Conservation (phyloP, 495 filamentous ascomycete genomes). For the Penicillium arizonense region DNA sequence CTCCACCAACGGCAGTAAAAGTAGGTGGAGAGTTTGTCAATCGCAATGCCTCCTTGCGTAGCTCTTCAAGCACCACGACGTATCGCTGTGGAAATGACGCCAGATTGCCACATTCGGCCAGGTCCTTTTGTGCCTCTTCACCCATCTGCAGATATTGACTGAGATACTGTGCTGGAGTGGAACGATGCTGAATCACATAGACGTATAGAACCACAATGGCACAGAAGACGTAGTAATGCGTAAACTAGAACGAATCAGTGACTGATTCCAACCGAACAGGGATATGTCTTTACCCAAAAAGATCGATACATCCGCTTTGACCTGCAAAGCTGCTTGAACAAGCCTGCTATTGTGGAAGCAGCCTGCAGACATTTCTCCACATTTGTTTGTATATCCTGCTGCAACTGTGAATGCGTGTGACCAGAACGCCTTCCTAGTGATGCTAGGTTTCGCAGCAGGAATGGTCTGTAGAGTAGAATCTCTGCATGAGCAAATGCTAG, state of each 20-base stretch:
- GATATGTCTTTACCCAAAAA: slow-evolving; percentile 16
- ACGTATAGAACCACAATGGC: slow-evolving; percentile 26
- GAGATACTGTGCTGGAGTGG: background rate
- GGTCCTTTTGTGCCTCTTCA: slow-evolving; percentile 18
- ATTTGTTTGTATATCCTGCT: slow-evolving; percentile 4
- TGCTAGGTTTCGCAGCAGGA: slow-evolving; percentile 19
- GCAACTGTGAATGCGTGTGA: background rate
- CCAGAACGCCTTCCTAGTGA: background rate
- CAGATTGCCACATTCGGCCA: slow-evolving; percentile 16
- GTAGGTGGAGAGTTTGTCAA: slow-evolving; percentile 3
- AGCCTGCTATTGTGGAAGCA: slow-evolving; percentile 15
- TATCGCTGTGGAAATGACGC: slow-evolving; percentile 28
- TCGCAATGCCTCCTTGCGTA: slow-evolving; percentile 37
- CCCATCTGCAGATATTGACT: slow-evolving; percentile 11
- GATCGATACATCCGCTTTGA: slow-evolving; percentile 18
- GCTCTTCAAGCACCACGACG: slow-evolving; percentile 40
- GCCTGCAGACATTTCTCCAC: slow-evolving; percentile 14
- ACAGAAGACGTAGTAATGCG: slow-evolving; percentile 27
- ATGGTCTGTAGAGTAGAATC: slow-evolving; percentile 25
- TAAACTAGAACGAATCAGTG: slow-evolving; percentile 12
- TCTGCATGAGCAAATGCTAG: slow-evolving; percentile 26
- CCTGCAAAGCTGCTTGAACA: slow-evolving; percentile 19
- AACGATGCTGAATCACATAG: slow-evolving; percentile 15
- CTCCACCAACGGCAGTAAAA: no score
- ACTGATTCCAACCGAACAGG: no score